phyloP scores from a whole-genome alignment of 257 asterid species.

The Ehretia macrophylla region DNA sequence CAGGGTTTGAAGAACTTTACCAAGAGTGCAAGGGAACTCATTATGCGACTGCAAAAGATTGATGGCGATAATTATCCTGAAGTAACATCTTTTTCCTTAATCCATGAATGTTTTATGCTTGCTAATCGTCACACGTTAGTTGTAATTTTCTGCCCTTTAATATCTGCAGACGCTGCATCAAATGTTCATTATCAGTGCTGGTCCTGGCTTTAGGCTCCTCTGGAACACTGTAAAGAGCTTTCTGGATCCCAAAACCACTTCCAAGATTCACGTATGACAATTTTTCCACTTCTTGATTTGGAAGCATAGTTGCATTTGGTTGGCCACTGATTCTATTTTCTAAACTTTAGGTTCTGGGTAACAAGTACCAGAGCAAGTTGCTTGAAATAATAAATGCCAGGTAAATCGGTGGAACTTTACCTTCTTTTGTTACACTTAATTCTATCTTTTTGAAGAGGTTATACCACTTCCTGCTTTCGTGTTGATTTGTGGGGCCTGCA shows the following conservation, averaged over 20 bases:
- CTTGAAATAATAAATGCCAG: slow-evolving; percentile 74
- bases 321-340: slow-evolving; percentile 3
- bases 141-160: slow-evolving; percentile 16
- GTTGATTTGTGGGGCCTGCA: slow-evolving; percentile 25
- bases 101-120: background rate
- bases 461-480: background rate
- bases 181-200: slow-evolving; percentile 83
- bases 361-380: slow-evolving; percentile 71
- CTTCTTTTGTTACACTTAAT: background rate
- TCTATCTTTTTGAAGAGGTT: background rate
- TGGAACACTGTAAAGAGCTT: slow-evolving; percentile 69
- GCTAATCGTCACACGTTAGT: background rate
- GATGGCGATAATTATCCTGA: slow-evolving; percentile 92
- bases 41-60: slow-evolving; percentile 71
- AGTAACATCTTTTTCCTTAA: slow-evolving; percentile 36
- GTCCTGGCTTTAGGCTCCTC: slow-evolving; percentile 69
- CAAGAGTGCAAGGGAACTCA: slow-evolving; percentile 73
- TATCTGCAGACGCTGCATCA: slow-evolving; percentile 71
- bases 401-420: slow-evolving; percentile 24
- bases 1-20: slow-evolving; percentile 75
- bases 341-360: slow-evolving; percentile 60
- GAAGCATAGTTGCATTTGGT: slow-evolving; percentile 8
- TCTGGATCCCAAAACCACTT: slow-evolving; percentile 67
- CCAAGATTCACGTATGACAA: slow-evolving; percentile 65
- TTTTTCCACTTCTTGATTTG: slow-evolving; percentile 12